Percentiles rank a stretch among this genome's conserved stretches.
phyloP scores from a whole-genome alignment of 2,329 filamentous ascomycete genomes.

The Penicillium sp. region DNA sequence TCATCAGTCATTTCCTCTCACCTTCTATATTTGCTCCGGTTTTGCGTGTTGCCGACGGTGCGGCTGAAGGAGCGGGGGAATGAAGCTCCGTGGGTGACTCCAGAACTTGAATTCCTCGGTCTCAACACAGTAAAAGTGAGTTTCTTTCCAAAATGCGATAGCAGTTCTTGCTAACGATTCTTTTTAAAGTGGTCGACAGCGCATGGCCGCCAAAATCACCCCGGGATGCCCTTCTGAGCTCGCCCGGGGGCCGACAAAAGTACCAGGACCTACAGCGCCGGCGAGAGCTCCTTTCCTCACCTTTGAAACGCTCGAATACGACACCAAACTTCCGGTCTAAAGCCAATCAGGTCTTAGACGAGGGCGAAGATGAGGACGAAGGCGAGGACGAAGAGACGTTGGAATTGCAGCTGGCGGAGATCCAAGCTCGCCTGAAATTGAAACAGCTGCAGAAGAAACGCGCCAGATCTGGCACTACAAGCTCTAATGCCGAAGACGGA shows the following conservation, averaged over 20 bases:
- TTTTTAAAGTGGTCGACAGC: slow-evolving; percentile 40
- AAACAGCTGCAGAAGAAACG: slow-evolving; percentile 74
- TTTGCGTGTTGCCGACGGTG: slow-evolving; percentile 8
- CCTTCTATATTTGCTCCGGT: not conserved
- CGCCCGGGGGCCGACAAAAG: slow-evolving; percentile 76
- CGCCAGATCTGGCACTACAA: slow-evolving; percentile 24
- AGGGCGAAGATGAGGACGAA: slow-evolving; percentile 45
- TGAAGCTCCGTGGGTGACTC: slow-evolving; percentile 16
- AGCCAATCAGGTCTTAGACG: slow-evolving; percentile 32
- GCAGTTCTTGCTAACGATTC: slow-evolving; percentile 8
- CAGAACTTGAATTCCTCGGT: slow-evolving; percentile 8
- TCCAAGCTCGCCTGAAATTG: slow-evolving; percentile 81
- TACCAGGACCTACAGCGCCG: slow-evolving; percentile 67
- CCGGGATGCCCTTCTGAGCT: slow-evolving; percentile 61
- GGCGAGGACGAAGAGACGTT: slow-evolving; percentile 86
- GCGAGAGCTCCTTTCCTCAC: slow-evolving; percentile 67
- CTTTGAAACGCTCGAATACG: slow-evolving; percentile 53
- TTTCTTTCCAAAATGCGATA: not conserved
- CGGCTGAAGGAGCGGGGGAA: slow-evolving; percentile 15
- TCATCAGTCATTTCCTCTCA: not conserved
- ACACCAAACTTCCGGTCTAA: slow-evolving; percentile 40
- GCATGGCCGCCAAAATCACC: slow-evolving; percentile 64
- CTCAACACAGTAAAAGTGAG: slow-evolving; percentile 12
- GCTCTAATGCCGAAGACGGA: slow-evolving; percentile 22
- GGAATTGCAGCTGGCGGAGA: slow-evolving; percentile 79